A percentile compares a stretch with the other conserved stretches of the same genome.
phyloP scores from a whole-genome alignment of 139 green algal species.

The Chlorella sp. region DNA sequence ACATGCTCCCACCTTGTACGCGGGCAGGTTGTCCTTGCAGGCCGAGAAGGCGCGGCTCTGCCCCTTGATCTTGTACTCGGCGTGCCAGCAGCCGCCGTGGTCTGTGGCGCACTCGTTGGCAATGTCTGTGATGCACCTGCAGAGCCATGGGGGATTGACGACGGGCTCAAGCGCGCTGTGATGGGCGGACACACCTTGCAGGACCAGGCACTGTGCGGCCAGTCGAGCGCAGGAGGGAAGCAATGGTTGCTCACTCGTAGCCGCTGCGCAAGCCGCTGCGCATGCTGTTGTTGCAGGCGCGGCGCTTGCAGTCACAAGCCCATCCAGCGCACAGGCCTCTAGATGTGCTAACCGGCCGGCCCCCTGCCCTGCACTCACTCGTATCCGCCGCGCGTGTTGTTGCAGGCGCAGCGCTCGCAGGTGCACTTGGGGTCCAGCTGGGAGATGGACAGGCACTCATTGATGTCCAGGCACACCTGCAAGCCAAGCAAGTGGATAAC shows the following conservation, averaged over 20 bases:
- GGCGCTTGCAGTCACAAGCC: too few species aligned
- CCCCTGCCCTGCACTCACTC: conserved; percentile 49
- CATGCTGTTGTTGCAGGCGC: too few species aligned
- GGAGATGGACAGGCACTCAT: conserved; percentile 70
- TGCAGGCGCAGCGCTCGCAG: conserved; percentile 82
- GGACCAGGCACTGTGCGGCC: too few species aligned
- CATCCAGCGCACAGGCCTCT: too few species aligned
- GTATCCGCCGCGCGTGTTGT: conserved; percentile 79
- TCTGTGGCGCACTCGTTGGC: conserved; percentile 70
- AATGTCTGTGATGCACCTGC: conserved; percentile 73
- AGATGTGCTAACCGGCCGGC: too few species aligned
- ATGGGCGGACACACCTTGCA: too few species aligned
- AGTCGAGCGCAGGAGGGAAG: too few species aligned
- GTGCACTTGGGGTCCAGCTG: conserved; percentile 64
- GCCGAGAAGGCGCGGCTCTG: conserved; percentile 49
- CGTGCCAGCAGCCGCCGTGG: conserved; percentile 72
- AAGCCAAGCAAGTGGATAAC: neutral
- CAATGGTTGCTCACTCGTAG: too few species aligned
- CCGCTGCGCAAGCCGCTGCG: too few species aligned
- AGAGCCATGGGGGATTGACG: too few species aligned
- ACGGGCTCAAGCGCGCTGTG: too few species aligned
- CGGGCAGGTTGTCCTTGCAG: conserved; percentile 65
- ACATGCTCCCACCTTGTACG: conserved; percentile 52
- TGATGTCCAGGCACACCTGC: conserved; percentile 79
- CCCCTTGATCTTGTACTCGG: conserved; percentile 36